Evolutionary conservation across 352 stramenopile species (phyloP).

Genomic region (Globisporangium splendens): DNA sequence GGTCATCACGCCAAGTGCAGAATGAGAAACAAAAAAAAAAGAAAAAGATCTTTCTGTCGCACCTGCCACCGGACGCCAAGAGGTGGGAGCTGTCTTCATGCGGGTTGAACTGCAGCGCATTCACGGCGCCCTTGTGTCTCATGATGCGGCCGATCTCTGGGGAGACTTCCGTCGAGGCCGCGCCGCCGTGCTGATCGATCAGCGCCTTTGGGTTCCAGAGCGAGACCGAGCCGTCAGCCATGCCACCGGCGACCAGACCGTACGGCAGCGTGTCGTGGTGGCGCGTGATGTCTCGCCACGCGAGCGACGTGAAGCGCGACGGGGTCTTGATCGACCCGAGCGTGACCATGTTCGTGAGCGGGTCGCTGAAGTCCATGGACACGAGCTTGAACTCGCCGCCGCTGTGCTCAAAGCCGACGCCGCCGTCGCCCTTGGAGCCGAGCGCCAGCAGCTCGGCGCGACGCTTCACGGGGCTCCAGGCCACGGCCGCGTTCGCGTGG

Average conservation of each 20-base stretch:
- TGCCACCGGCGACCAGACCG: conserved; percentile 95
- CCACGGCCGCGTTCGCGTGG: conserved; percentile 84
- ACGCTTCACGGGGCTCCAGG: conserved; percentile 82
- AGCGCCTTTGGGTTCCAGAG: conserved; percentile 94
- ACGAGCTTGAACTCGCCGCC: conserved; percentile 97
- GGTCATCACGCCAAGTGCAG: not conserved
- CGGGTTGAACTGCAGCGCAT: conserved; percentile 95
- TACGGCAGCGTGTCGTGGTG: conserved; percentile 77
- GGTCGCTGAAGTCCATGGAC: conserved; percentile 87
- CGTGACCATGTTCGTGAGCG: conserved; percentile 61
- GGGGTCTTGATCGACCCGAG: conserved; percentile 88
- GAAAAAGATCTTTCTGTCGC: not conserved
- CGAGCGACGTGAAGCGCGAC: conserved; percentile 92
- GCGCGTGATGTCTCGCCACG: conserved; percentile 87
- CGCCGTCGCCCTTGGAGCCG: conserved; percentile 93
- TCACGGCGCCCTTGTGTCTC: conserved; percentile 89
- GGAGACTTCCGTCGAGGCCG: conserved; percentile 26
- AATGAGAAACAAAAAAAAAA: not conserved
- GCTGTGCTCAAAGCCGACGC: conserved; percentile 96
- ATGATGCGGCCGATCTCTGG: conserved; percentile 78
- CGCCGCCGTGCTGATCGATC: conserved; percentile 49
- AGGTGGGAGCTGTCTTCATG: conserved; percentile 90
- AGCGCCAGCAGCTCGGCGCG: conserved; percentile 81
- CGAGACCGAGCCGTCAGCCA: conserved; percentile 95
- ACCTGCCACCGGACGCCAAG: conserved; percentile 90